These are phyloP conservation scores for Discostella stelligeroides DNA, from an alignment of 108 stramenopile species.

Conservation along the genomic window DNA sequence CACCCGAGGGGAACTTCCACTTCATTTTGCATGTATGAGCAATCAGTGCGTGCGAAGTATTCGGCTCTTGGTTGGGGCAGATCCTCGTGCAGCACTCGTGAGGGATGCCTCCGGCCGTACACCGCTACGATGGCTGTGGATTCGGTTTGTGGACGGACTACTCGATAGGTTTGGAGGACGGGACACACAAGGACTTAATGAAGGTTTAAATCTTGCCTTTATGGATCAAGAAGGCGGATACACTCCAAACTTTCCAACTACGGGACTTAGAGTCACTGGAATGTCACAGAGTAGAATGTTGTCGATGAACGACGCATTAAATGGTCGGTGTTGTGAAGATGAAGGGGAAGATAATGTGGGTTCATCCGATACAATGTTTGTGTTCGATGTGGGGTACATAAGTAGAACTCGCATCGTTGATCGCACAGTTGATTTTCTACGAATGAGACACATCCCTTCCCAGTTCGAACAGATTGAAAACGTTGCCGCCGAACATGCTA, in stretches of 20 bases:
- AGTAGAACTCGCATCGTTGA: slow-evolving; percentile 59
- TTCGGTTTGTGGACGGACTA: slow-evolving; percentile 69
- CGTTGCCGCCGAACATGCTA: slow-evolving; percentile 40
- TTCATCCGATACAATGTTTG: slow-evolving; percentile 23
- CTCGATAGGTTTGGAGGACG: slow-evolving; percentile 55
- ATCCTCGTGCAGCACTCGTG: slow-evolving; percentile 61
- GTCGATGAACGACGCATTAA: slow-evolving; percentile 18
- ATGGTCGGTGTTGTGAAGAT: background rate
- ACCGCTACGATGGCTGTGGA: slow-evolving; percentile 81
- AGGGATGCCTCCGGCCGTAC: slow-evolving; percentile 71
- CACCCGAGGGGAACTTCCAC: slow-evolving; percentile 72
- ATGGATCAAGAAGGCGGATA: slow-evolving; percentile 29
- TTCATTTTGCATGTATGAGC: slow-evolving; percentile 83
- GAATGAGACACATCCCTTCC: slow-evolving; percentile 76
- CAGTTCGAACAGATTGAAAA: slow-evolving; percentile 48
- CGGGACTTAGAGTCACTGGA: slow-evolving; percentile 5
- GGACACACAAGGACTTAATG: slow-evolving; percentile 24
- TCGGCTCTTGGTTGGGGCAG: slow-evolving; percentile 57
- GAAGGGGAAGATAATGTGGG: background rate
- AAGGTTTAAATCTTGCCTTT: slow-evolving; percentile 8
- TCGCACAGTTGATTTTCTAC: slow-evolving; percentile 75
- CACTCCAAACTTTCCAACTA: slow-evolving; percentile 24
- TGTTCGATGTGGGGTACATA: slow-evolving; percentile 61
- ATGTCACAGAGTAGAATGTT: slow-evolving; percentile 14
- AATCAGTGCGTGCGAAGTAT: slow-evolving; percentile 71